These are phyloP conservation scores for Cytospora piceae DNA, from an alignment of 2,329 filamentous ascomycete species.

Conservation along the genomic window DNA sequence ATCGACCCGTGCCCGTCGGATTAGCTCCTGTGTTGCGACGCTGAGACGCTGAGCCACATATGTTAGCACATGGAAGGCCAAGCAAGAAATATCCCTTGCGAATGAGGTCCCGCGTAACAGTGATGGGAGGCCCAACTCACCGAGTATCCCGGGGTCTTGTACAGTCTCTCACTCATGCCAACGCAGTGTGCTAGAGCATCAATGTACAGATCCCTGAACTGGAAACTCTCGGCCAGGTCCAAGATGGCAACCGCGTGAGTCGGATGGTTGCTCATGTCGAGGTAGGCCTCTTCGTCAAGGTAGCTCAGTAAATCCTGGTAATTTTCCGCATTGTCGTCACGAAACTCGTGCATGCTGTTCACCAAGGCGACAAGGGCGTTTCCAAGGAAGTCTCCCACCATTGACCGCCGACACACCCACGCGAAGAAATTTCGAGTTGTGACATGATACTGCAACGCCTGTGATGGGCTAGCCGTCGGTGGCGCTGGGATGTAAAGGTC, in stretches of 20 bases:
- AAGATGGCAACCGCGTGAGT: conserved; percentile 71
- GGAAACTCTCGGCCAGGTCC: conserved; percentile 68
- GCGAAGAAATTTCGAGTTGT: conserved; percentile 77
- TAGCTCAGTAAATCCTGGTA: conserved; percentile 66
- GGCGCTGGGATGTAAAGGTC: conserved; percentile 75
- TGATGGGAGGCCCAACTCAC: conserved; percentile 46
- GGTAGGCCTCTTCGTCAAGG: conserved; percentile 70
- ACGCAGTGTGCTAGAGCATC: conserved; percentile 78
- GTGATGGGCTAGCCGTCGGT: conserved; percentile 52
- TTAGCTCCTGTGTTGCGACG: conserved; percentile 63
- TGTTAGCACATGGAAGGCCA: conserved; percentile 19
- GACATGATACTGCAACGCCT: conserved; percentile 66
- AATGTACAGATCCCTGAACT: conserved; percentile 67
- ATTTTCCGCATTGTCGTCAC: conserved; percentile 58
- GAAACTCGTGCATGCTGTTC: conserved; percentile 66
- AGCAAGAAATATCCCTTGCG: neutral
- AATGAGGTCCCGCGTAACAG: neutral
- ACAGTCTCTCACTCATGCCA: conserved; percentile 71
- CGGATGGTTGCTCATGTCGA: conserved; percentile 66
- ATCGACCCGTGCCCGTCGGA: conserved; percentile 64
- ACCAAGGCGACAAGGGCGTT: conserved; percentile 66
- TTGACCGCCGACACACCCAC: conserved; percentile 65
- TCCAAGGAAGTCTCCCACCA: conserved; percentile 71
- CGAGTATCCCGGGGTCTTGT: conserved; percentile 61
- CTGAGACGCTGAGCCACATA: conserved; percentile 48